phyloP scores from a whole-genome alignment of 176 grass and related monocot species.

The Lolium multiflorum region DNA sequence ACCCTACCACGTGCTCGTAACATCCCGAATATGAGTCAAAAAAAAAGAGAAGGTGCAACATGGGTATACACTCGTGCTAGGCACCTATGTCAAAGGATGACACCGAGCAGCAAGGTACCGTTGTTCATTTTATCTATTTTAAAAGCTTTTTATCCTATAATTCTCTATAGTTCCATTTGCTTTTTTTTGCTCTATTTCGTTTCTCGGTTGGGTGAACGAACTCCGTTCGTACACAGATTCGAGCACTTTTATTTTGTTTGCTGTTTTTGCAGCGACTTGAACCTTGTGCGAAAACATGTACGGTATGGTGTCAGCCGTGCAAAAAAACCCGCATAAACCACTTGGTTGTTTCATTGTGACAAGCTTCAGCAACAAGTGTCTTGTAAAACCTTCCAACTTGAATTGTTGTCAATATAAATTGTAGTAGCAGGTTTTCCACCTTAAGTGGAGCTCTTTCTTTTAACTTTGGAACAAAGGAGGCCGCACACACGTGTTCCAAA shows the following conservation, averaged over 20 bases:
- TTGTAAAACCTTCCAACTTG: neutral
- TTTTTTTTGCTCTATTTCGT: neutral
- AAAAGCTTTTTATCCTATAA: neutral
- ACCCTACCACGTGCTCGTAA: no score
- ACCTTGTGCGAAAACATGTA: neutral
- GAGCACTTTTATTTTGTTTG: neutral
- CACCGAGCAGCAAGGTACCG: no score
- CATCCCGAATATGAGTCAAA: no score
- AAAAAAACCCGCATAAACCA: neutral
- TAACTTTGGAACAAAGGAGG: no score
- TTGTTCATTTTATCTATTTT: no score
- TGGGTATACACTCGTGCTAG: no score
- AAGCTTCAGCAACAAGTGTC: neutral
- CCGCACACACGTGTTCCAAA: neutral
- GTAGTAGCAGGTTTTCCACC: neutral
- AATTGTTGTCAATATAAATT: neutral
- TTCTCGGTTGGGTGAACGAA: neutral
- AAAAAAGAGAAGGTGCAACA: no score
- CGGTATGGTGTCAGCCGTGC: neutral
- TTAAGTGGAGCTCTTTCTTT: neutral
- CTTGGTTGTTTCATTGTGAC: neutral
- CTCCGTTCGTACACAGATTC: neutral
- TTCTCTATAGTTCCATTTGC: neutral
- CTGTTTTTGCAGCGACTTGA: neutral
- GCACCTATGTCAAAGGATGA: no score